Percentiles rank a stretch among this genome's conserved stretches.
phyloP scores from a whole-genome alignment of 1,284 basidiomycete genomes.

The Trametes versicolor region DNA sequence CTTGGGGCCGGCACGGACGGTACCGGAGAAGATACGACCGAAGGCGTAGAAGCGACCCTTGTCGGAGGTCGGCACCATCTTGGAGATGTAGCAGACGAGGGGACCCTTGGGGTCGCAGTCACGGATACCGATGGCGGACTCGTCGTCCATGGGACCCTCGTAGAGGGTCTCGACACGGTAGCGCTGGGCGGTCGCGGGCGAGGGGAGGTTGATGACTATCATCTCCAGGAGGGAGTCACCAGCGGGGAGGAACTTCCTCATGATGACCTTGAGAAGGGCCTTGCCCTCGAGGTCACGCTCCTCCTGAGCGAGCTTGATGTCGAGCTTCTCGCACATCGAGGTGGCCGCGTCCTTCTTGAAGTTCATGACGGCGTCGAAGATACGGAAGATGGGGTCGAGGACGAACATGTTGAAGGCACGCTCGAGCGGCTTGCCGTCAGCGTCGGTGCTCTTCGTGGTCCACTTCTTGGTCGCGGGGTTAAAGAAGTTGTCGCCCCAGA shows the following conservation, averaged over 20 bases:
- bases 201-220: constrained; percentile 99
- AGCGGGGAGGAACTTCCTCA: constrained; percentile 99
- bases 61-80: constrained; percentile 99
- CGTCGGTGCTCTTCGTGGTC: constrained; percentile 83
- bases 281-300: constrained; percentile 98
- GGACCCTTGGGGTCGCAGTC: constrained; percentile 98
- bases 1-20: constrained; percentile 96
- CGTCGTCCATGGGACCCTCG: constrained; percentile 99
- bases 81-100: constrained; percentile 98
- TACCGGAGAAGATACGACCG: constrained; percentile 99
- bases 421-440: constrained; percentile 91
- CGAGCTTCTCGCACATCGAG: constrained; percentile 96
- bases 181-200: constrained; percentile 95
- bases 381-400: constrained; percentile 98
- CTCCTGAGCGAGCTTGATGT: constrained; percentile 89
- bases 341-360: constrained; percentile 95
- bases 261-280: constrained; percentile 95
- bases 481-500: constrained; percentile 99
- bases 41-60: constrained; percentile 99
- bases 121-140: constrained; percentile 98
- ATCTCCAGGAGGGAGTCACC: constrained; percentile 99
- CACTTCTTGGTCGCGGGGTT: constrained; percentile 99
- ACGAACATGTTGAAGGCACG: constrained; percentile 97
- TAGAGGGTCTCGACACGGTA: constrained; percentile 99
- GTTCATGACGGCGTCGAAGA: constrained; percentile 99